phyloP scores from a whole-genome alignment of 768 basidiomycete species.

The Psilocybe azurescens region DNA sequence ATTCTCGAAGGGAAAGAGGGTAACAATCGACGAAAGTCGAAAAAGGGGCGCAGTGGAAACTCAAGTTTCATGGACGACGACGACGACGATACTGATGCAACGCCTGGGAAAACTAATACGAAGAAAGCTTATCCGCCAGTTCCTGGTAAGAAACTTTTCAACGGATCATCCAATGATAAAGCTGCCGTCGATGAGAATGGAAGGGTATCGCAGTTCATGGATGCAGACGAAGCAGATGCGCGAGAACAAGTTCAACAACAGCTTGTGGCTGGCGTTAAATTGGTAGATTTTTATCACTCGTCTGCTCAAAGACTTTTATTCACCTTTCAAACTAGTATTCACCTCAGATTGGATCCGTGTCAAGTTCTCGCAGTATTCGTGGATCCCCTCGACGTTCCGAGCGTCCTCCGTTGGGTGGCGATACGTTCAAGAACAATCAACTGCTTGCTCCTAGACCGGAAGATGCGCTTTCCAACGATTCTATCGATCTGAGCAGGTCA shows the following conservation, averaged over 20 bases:
- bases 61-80: slow-evolving; percentile 38
- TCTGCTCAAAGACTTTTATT: not conserved
- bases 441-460: slow-evolving; percentile 49
- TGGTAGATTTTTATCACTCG: slow-evolving; percentile 49
- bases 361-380: slow-evolving; percentile 71
- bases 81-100: slow-evolving; percentile 56
- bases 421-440: slow-evolving; percentile 45
- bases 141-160: slow-evolving; percentile 34
- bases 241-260: slow-evolving; percentile 90
- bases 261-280: slow-evolving; percentile 72
- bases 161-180: slow-evolving; percentile 38
- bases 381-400: slow-evolving; percentile 69
- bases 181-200: slow-evolving; percentile 50
- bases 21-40: slow-evolving; percentile 34
- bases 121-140: slow-evolving; percentile 36
- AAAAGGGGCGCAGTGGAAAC: slow-evolving; percentile 20
- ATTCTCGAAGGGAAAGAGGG: slow-evolving; percentile 79
- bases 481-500: slow-evolving; percentile 48
- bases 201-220: slow-evolving; percentile 84
- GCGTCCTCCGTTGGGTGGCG: slow-evolving; percentile 46
- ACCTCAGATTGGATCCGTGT: slow-evolving; percentile 60
- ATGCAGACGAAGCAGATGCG: slow-evolving; percentile 84
- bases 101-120: slow-evolving; percentile 59
- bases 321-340: slow-evolving; percentile 55
- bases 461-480: slow-evolving; percentile 41